These are phyloP conservation scores for Aspergillus alliaceus DNA, from an alignment of 2,329 filamentous ascomycete species.

Conservation along the genomic window DNA sequence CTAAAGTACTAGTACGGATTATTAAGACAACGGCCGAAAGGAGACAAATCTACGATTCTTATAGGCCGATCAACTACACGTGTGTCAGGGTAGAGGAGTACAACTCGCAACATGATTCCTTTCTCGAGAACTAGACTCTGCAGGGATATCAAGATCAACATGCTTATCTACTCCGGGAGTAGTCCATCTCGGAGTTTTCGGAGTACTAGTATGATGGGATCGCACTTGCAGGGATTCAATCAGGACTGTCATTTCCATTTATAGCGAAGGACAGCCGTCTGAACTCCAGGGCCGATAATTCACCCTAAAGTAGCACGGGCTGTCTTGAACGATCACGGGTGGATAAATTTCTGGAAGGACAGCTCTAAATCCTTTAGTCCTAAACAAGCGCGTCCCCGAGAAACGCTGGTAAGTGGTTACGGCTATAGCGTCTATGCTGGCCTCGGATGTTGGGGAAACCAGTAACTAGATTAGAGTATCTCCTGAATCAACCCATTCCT, in stretches of 20 bases:
- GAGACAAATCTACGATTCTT: too few relatives aligned
- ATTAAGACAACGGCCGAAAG: neutral
- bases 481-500: neutral
- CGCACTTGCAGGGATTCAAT: neutral
- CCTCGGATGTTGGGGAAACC: neutral
- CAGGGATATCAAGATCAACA: neutral
- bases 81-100: neutral
- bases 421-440: neutral
- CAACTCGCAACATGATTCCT: neutral
- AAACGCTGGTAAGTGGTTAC: neutral
- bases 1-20: neutral
- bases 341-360: neutral
- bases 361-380: neutral
- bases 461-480: neutral
- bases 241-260: neutral
- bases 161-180: neutral
- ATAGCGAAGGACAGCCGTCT: neutral
- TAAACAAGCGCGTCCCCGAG: neutral
- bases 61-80: too few relatives aligned
- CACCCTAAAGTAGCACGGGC: neutral
- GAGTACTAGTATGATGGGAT: neutral
- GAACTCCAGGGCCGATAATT: neutral
- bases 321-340: neutral
- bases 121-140: neutral
- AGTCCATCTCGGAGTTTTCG: neutral